phyloP scores from a whole-genome alignment of 306 rosid genomes.

The apple (Malus domestica) region DNA sequence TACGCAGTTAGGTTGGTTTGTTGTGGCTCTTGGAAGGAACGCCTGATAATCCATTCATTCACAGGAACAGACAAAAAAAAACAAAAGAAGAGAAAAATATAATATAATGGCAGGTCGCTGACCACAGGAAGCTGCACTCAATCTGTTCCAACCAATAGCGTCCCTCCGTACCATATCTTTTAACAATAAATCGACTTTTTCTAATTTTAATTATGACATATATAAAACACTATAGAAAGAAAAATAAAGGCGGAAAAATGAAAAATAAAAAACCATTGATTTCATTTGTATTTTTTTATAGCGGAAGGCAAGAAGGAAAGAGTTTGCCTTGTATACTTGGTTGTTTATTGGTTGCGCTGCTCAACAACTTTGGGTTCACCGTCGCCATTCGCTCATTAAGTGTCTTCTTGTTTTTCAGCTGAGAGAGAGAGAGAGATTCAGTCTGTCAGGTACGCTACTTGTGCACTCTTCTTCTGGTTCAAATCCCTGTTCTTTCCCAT shows the following conservation, averaged over 20 bases:
- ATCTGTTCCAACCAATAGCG: conserved; percentile 68
- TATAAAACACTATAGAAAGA: not conserved
- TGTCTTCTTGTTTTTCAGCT: too few relatives aligned
- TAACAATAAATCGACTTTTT: not conserved
- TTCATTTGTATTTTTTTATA: not conserved
- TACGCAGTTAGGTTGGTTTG: not conserved
- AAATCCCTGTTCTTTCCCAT: too few relatives aligned
- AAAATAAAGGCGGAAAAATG: not conserved
- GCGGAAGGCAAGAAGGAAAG: too few relatives aligned
- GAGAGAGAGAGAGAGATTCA: too few relatives aligned
- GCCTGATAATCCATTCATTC: not conserved
- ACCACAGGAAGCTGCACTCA: conserved; percentile 57
- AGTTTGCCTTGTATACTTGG: too few relatives aligned
- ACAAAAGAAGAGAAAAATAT: not conserved
- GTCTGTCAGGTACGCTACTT: too few relatives aligned
- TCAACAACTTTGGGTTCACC: conserved; percentile 17
- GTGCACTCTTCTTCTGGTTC: too few relatives aligned
- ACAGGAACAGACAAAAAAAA: not conserved
- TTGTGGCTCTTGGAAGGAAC: not conserved
- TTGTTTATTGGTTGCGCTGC: too few relatives aligned
- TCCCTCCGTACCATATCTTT: conserved; percentile 43
- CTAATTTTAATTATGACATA: not conserved
- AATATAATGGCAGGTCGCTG: conserved; percentile 7
- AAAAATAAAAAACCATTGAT: not conserved
- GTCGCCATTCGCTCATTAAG: not conserved